Percentiles rank a stretch among this genome's conserved stretches.
These are phyloP conservation scores for Agarophyton chilense DNA, from an alignment of 23 red algal genomes.

Conservation along the genomic window DNA sequence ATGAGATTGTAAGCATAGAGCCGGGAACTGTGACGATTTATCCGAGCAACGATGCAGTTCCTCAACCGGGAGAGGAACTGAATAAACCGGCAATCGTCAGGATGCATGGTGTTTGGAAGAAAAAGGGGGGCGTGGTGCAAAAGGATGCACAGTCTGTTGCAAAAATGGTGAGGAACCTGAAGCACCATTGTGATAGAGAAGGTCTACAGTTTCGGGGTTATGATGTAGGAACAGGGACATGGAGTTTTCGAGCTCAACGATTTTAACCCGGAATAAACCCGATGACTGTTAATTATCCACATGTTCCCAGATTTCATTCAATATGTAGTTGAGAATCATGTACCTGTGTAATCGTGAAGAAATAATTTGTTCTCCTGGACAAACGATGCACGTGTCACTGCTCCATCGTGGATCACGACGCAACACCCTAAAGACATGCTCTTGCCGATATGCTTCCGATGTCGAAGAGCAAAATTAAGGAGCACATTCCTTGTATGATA, in stretches of 20 bases:
- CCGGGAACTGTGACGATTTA: slow-evolving; percentile 82
- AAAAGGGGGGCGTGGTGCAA: slow-evolving; percentile 49
- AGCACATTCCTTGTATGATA: too few relatives aligned
- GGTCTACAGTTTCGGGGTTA: slow-evolving; percentile 80
- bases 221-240: slow-evolving; percentile 77
- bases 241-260: slow-evolving; percentile 72
- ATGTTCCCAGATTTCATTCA: too few relatives aligned
- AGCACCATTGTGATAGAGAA: slow-evolving; percentile 78
- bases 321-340: too few relatives aligned
- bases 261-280: slow-evolving; percentile 46
- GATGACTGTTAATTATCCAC: too few relatives aligned
- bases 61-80: slow-evolving; percentile 48
- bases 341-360: too few relatives aligned
- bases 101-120: slow-evolving; percentile 75
- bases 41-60: slow-evolving; percentile 61
- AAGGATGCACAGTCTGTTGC: slow-evolving; percentile 52
- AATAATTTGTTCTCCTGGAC: too few relatives aligned
- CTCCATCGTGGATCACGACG: too few relatives aligned
- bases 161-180: slow-evolving; percentile 70
- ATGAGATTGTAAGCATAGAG: slow-evolving; percentile 72
- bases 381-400: too few relatives aligned
- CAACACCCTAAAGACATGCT: too few relatives aligned
- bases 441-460: too few relatives aligned
- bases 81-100: slow-evolving; percentile 71
- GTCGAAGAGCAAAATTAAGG: too few relatives aligned